Evolutionary conservation across 305 asterid species (phyloP), one percentile per base, ranked within the genome.

Genomic region (Fraxinus nigra): DNA sequence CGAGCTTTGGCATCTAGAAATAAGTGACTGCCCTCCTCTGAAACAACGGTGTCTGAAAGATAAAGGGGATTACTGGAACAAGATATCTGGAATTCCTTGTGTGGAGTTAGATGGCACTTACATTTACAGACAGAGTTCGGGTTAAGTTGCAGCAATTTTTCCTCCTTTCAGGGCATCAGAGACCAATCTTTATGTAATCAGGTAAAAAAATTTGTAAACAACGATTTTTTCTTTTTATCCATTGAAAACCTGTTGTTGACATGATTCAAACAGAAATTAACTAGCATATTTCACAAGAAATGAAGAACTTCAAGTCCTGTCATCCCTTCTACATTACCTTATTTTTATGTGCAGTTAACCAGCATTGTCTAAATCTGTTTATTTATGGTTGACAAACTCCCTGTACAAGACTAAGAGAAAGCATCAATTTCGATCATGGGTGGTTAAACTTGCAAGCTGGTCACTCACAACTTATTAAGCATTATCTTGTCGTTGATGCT

Each of bases 1-100:
- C 73, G 78, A 81, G 79, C 91, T 88, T 37, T 88, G 91, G 91
- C 82, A 76, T 80, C 85, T 88, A 4, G 86, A 86, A 24, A 88
- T 88, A 73, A 86, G 85, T 14, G 87, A 80, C 69, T 88, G 91
- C 16, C 79, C 84, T 3, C 78, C 75, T 51, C 83, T 88, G 79
- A 82, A 79, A 33, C 83, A 80, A 46, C 80, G 84, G 3, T 88
- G 90, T 74, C 51, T 72, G 59, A 88, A 63, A 40, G 86, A 84
- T 30, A 81, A 5, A 75, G 90, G 89, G 3, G 89, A 86, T n/a
- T 77, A 79, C 80, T 87, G 90, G 90, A 77, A 79, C 35, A 82
- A 76, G 86, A 88, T 88, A 24, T 79, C 89, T 72, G 86, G 82
- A 51, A 88, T 87, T 56, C 89, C 89, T 74, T 82, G 86, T 43